Evolutionary conservation across 768 basidiomycete genomes (phyloP).

Genomic region (Rhodotorula kratochvilovae): DNA sequence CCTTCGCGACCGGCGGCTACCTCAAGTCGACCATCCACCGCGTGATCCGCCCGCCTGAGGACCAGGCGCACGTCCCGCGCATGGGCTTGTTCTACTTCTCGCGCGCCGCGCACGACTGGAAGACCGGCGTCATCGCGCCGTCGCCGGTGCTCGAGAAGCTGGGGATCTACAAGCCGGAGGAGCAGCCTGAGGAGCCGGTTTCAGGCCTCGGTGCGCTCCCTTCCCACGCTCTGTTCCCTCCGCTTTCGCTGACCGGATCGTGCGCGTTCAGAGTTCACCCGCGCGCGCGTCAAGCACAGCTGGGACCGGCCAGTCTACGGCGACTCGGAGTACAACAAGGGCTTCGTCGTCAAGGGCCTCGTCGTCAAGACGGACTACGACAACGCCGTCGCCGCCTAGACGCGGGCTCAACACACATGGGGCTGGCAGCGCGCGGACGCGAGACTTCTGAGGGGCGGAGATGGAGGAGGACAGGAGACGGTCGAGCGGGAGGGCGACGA

Average conservation of each 20-base stretch:
- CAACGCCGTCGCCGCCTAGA: neutral
- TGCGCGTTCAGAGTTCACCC: neutral
- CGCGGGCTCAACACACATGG: too few relatives aligned
- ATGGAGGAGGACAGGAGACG: too few relatives aligned
- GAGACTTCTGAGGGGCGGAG: too few relatives aligned
- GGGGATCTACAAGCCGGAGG: conserved; percentile 10
- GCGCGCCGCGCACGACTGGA: conserved; percentile 6
- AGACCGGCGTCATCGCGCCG: conserved; percentile 4
- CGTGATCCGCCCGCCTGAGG: conserved; percentile 20
- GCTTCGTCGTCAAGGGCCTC: neutral
- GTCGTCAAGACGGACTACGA: conserved; percentile 9
- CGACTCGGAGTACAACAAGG: neutral
- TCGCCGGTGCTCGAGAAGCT: conserved; percentile 16
- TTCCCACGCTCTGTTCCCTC: neutral
- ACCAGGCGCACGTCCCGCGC: neutral
- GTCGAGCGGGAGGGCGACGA: too few relatives aligned
- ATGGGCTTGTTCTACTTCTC: conserved; percentile 25
- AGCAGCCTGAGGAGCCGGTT: neutral
- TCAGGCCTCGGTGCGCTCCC: conserved; percentile 3
- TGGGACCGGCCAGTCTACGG: conserved; percentile 12
- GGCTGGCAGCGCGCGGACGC: too few relatives aligned
- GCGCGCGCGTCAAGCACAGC: conserved; percentile 7
- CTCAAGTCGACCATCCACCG: conserved; percentile 43
- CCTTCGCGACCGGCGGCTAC: conserved; percentile 46
- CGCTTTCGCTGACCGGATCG: neutral